These are phyloP conservation scores for Rhizopogon vesiculosus DNA, from an alignment of 768 basidiomycete species.

Conservation along the genomic window DNA sequence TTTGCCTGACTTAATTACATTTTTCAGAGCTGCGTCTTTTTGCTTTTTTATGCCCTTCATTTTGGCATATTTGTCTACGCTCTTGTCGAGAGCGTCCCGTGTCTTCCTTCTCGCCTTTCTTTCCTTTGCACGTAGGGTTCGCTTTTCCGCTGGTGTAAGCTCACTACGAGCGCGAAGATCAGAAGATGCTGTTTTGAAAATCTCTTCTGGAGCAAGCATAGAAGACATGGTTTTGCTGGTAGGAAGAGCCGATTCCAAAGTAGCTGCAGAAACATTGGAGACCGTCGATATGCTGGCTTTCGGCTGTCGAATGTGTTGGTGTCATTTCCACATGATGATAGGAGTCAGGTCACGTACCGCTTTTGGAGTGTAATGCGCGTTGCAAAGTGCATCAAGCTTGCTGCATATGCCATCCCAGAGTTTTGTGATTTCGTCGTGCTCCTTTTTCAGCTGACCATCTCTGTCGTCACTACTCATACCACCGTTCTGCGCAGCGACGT, in stretches of 20 bases:
- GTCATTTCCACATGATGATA: background rate
- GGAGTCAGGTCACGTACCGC: slow-evolving; percentile 47
- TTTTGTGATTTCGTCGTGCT: slow-evolving; percentile 82
- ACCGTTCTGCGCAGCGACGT: slow-evolving; percentile 60
- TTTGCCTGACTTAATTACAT: slow-evolving; percentile 77
- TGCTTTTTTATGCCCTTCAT: slow-evolving; percentile 64
- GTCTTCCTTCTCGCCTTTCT: slow-evolving; percentile 68
- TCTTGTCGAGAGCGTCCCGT: slow-evolving; percentile 59
- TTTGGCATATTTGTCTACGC: slow-evolving; percentile 60
- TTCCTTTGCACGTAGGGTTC: slow-evolving; percentile 58
- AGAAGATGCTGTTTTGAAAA: slow-evolving; percentile 58
- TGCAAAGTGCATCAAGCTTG: slow-evolving; percentile 91
- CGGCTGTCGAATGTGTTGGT: slow-evolving; percentile 47
- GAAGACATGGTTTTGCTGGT: slow-evolving; percentile 69
- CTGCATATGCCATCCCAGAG: slow-evolving; percentile 82
- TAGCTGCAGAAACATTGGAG: slow-evolving; percentile 74
- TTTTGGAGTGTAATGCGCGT: slow-evolving; percentile 94
- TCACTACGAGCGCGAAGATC: slow-evolving; percentile 68
- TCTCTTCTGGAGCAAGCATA: slow-evolving; percentile 92
- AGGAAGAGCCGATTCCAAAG: slow-evolving; percentile 88
- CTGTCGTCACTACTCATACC: slow-evolving; percentile 62
- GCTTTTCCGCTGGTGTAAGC: slow-evolving; percentile 83
- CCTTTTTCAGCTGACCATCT: slow-evolving; percentile 83
- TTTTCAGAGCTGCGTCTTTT: slow-evolving; percentile 80
- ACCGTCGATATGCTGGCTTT: slow-evolving; percentile 84